A percentile compares a stretch with the other conserved stretches of the same genome.
phyloP scores from a whole-genome alignment of 1,139 yeast genomes.

The Diutina pseudorugosa region DNA sequence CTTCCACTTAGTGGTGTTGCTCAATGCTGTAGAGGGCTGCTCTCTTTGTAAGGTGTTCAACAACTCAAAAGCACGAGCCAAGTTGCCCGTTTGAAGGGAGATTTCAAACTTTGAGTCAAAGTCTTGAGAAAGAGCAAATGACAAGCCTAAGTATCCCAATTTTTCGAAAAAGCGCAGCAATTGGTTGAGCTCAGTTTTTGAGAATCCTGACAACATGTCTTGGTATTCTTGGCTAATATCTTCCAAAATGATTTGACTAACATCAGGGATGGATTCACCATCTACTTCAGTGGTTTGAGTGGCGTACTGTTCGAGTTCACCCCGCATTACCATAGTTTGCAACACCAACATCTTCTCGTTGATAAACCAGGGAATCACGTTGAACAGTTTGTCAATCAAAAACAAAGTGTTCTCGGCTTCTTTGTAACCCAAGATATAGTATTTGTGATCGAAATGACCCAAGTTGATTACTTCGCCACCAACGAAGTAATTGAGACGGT shows the following conservation, averaged over 20 bases:
- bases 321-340: constrained; percentile 91
- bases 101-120: constrained; percentile 74
- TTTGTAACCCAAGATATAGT: constrained; percentile 79
- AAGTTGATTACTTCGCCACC: constrained; percentile 90
- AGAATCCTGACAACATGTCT: constrained; percentile 32
- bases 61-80: constrained; percentile 61
- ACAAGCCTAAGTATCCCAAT: constrained; percentile 77
- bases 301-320: constrained; percentile 55
- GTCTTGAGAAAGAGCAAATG: constrained; percentile 73
- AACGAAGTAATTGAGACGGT: constrained; percentile 85
- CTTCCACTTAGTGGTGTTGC: constrained; percentile 61
- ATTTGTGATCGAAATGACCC: constrained; percentile 85
- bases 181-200: constrained; percentile 59
- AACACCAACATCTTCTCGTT: constrained; percentile 83
- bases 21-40: constrained; percentile 21
- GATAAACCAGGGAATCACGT: constrained; percentile 69
- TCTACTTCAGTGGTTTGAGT: constrained; percentile 22
- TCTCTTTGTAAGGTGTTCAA: constrained; percentile 48
- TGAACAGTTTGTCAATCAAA: constrained; percentile 81
- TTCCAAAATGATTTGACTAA: constrained; percentile 49
- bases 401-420: constrained; percentile 85
- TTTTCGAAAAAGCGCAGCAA: constrained; percentile 89
- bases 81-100: constrained; percentile 56
- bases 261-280: constrained; percentile 28
- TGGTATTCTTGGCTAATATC: constrained; percentile 48